Evolutionary conservation across 805 yeast species (phyloP).

Genomic region (Wickerhamomyces chambardii): DNA sequence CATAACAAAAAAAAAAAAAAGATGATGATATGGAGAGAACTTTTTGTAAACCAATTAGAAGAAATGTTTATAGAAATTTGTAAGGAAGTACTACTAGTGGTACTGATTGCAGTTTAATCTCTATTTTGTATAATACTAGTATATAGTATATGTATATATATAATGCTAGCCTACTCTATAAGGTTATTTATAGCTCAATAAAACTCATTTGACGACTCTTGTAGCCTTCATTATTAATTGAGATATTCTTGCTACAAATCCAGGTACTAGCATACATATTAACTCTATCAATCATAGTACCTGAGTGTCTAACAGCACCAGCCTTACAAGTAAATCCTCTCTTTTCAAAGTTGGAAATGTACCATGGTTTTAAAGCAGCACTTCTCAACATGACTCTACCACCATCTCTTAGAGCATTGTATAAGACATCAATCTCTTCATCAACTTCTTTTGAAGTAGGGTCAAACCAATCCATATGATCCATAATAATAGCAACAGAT

Average conservation of each 20-base stretch:
- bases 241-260: constrained; percentile 53
- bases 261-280: constrained; percentile 89
- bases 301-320: constrained; percentile 58
- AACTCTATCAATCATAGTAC: constrained; percentile 64
- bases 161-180: too few species aligned
- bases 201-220: constrained; percentile 18
- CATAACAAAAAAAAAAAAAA: too few species aligned
- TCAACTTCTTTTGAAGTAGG: constrained; percentile 55
- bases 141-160: too few species aligned
- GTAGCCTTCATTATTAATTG: neutral
- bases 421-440: constrained; percentile 56
- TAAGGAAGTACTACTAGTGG: too few species aligned
- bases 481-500: constrained; percentile 79
- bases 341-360: constrained; percentile 56
- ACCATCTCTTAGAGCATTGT: constrained; percentile 49
- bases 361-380: constrained; percentile 73
- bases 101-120: too few species aligned
- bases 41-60: too few species aligned
- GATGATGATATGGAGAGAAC: too few species aligned
- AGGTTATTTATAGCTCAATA: too few species aligned
- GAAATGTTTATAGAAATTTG: too few species aligned
- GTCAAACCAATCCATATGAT: constrained; percentile 89
- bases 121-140: too few species aligned
- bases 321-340: constrained; percentile 62
- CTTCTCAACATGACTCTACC: constrained; percentile 76